Percentiles rank a stretch among this genome's conserved stretches.
These are phyloP conservation scores for Phytophthora boehmeriae DNA, from an alignment of 352 stramenopile species.

Conservation along the genomic window DNA sequence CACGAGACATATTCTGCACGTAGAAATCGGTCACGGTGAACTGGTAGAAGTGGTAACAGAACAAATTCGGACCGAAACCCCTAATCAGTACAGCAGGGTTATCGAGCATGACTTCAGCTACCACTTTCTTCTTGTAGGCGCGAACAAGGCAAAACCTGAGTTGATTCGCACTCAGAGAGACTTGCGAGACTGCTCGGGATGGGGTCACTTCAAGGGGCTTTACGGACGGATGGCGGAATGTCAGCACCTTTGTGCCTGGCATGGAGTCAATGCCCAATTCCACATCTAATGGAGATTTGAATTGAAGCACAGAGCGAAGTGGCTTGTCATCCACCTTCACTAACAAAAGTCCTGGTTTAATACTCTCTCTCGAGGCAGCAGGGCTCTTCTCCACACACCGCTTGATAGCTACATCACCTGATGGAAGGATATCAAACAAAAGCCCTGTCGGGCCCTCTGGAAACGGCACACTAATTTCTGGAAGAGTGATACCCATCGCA, in stretches of 20 bases:
- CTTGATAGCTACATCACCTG: constrained; percentile 52
- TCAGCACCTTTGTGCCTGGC: constrained; percentile 59
- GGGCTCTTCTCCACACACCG: constrained; percentile 54
- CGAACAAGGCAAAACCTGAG: constrained; percentile 78
- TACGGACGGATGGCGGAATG: constrained; percentile 77
- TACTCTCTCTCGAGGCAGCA: constrained; percentile 62
- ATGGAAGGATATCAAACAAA: constrained; percentile 51
- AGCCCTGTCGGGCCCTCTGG: constrained; percentile 67
- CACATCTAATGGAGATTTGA: constrained; percentile 59
- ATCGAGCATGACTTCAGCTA: constrained; percentile 64
- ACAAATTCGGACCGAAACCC: constrained; percentile 80
- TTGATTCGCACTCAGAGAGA: constrained; percentile 60
- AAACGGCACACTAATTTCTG: constrained; percentile 83
- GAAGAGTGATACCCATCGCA: constrained; percentile 76
- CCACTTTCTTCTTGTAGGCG: constrained; percentile 58
- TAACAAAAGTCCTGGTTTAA: constrained; percentile 77
- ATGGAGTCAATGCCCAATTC: constrained; percentile 63
- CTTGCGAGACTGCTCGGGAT: constrained; percentile 48
- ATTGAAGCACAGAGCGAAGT: constrained; percentile 51
- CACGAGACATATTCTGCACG: constrained; percentile 67
- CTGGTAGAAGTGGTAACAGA: constrained; percentile 83
- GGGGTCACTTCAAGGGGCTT: constrained; percentile 65
- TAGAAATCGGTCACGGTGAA: constrained; percentile 74
- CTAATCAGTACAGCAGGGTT: constrained; percentile 58
- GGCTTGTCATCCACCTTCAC: constrained; percentile 74